A percentile compares a stretch with the other conserved stretches of the same genome.
Evolutionary conservation across 2,329 filamentous ascomycete genomes (phyloP).

Genomic region (Bipolaris victoriae): DNA sequence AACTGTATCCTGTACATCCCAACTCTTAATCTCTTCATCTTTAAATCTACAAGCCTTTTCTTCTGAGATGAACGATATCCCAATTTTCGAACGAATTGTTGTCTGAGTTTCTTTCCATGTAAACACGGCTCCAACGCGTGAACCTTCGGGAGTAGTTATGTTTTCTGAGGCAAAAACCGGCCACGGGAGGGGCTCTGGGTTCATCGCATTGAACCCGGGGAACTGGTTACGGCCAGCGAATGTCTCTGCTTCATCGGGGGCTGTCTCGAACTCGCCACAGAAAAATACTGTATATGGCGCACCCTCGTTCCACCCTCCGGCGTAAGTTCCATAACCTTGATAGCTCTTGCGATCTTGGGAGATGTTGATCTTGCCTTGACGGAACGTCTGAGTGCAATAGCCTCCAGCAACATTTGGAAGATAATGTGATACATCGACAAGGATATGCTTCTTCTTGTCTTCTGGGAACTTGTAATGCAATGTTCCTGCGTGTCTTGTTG

Average conservation of each 20-base stretch:
- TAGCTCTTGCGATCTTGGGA: conserved; percentile 31
- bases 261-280: conserved; percentile 36
- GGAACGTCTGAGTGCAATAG: conserved; percentile 25
- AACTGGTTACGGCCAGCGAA: conserved; percentile 13
- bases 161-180: conserved; percentile 16
- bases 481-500: conserved; percentile 63
- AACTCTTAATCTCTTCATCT: conserved; percentile 50
- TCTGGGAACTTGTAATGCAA: conserved; percentile 66
- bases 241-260: conserved; percentile 13
- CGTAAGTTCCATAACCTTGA: conserved; percentile 34
- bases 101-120: conserved; percentile 43
- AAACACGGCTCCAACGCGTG: conserved; percentile 57
- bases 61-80: conserved; percentile 57
- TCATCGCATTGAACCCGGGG: conserved; percentile 57
- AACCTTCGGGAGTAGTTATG: conserved; percentile 44
- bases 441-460: conserved; percentile 46
- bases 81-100: conserved; percentile 55
- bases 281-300: conserved; percentile 38
- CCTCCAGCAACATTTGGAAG: conserved; percentile 30
- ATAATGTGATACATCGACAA: conserved; percentile 55
- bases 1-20: conserved; percentile 49
- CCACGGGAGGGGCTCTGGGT: conserved; percentile 15
- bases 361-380: conserved; percentile 19
- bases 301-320: conserved; percentile 42
- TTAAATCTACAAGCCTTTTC: conserved; percentile 56